phyloP scores from a whole-genome alignment of 2,329 filamentous ascomycete genomes.

The Emergomyces orientalis region DNA sequence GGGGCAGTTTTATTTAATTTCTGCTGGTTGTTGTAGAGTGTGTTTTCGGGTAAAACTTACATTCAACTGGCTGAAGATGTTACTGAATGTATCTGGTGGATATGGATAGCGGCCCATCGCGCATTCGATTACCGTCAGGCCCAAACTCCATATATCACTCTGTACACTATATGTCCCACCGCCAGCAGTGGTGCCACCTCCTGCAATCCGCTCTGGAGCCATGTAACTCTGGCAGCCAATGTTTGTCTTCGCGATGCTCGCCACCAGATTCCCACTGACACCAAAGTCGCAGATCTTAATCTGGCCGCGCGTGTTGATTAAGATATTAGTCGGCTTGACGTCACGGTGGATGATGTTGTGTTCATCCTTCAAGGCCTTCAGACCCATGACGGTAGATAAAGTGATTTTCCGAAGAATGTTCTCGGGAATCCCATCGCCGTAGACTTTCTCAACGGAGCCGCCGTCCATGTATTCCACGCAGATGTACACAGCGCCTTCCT shows the following conservation, averaged over 20 bases:
- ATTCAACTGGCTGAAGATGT: slow-evolving; percentile 93
- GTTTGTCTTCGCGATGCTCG: slow-evolving; percentile 96
- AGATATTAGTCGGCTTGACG: slow-evolving; percentile 97
- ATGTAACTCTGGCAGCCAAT: slow-evolving; percentile 99
- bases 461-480: slow-evolving; percentile 99
- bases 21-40: too few relatives aligned
- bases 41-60: slow-evolving; percentile 50
- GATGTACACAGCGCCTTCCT: slow-evolving; percentile 97
- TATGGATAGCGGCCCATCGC: slow-evolving; percentile 92
- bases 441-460: slow-evolving; percentile 93
- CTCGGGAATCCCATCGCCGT: slow-evolving; percentile 82
- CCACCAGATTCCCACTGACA: slow-evolving; percentile 90
- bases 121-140: slow-evolving; percentile 90
- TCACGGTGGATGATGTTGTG: slow-evolving; percentile 99
- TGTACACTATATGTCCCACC: slow-evolving; percentile 92
- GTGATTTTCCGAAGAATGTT: slow-evolving; percentile 82
- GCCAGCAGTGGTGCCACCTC: slow-evolving; percentile 63
- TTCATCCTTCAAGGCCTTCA: slow-evolving; percentile 90
- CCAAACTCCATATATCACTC: slow-evolving; percentile 95
- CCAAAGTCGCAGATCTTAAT: slow-evolving; percentile 99
- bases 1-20: slow-evolving; percentile 2
- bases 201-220: slow-evolving; percentile 91
- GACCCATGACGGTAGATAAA: slow-evolving; percentile 75
- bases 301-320: slow-evolving; percentile 80
- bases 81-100: slow-evolving; percentile 92